Conservation (phyloP, 1,139 yeast genomes). For the Yamadazyma dushanensis region DNA sequence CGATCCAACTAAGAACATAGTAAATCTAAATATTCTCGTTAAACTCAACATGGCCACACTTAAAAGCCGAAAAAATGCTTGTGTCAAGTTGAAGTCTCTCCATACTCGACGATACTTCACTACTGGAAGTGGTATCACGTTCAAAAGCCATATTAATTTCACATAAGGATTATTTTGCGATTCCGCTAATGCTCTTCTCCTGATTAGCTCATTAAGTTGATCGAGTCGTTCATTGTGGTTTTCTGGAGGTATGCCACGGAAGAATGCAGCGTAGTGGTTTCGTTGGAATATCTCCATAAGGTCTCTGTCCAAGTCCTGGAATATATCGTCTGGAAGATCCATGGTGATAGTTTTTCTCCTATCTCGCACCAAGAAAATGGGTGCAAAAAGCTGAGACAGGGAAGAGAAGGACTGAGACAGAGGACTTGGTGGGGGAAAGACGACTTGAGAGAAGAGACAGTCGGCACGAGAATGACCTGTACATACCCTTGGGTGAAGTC, state of each 20-base stretch:
- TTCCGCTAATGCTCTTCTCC: conserved; percentile 6
- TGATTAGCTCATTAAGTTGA: conserved; percentile 14
- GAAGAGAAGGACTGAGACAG: too few species aligned
- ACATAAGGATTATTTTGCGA: conserved; percentile 7
- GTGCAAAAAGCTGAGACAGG: too few species aligned
- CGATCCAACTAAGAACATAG: conserved; percentile 22
- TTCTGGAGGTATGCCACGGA: conserved; percentile 18
- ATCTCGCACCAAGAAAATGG: neutral
- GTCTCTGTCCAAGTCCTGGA: conserved; percentile 23
- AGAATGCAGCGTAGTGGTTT: conserved; percentile 17
- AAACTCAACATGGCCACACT: conserved; percentile 7
- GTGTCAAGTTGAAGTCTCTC: conserved; percentile 17
- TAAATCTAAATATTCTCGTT: conserved; percentile 18
- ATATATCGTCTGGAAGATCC: conserved; percentile 17
- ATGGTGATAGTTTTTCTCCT: neutral
- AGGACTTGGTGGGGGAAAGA: too few species aligned
- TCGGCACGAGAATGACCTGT: too few species aligned
- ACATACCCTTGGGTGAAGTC: too few species aligned
- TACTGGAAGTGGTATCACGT: conserved; percentile 28
- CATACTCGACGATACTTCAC: conserved; percentile 27
- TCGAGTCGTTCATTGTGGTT: conserved; percentile 17
- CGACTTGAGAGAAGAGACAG: too few species aligned
- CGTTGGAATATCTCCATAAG: conserved; percentile 23
- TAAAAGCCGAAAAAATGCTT: conserved; percentile 1
- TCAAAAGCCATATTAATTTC: conserved; percentile 19